phyloP scores from a whole-genome alignment of 306 rosid genomes.

The Abrus precatorius region DNA sequence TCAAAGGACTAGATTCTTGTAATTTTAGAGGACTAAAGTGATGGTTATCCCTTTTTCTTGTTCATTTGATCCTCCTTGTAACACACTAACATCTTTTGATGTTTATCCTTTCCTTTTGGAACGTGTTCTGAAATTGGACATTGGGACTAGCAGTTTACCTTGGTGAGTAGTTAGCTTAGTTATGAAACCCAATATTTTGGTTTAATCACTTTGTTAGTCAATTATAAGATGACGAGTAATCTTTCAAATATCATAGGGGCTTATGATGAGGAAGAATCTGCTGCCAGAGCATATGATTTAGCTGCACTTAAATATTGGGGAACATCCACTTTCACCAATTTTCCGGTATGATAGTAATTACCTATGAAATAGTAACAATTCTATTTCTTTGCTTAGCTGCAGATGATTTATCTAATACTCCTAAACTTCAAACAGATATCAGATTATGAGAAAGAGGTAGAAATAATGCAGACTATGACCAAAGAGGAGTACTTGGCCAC shows the following conservation, averaged over 20 bases:
- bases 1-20: too few species aligned
- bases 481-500: slow-evolving; percentile 88
- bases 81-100: slow-evolving; percentile 18
- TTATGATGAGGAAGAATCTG: slow-evolving; percentile 87
- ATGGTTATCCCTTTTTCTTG: neutral
- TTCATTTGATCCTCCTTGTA: slow-evolving; percentile 6
- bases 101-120: slow-evolving; percentile 35
- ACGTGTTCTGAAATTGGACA: slow-evolving; percentile 43
- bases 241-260: slow-evolving; percentile 65
- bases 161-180: slow-evolving; percentile 55
- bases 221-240: slow-evolving; percentile 17
- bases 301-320: slow-evolving; percentile 92
- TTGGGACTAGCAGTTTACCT: slow-evolving; percentile 64
- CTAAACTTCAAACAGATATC: slow-evolving; percentile 54
- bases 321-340: slow-evolving; percentile 74
- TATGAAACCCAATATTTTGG: neutral
- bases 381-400: neutral
- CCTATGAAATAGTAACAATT: neutral
- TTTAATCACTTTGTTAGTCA: slow-evolving; percentile 3
- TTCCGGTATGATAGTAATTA: slow-evolving; percentile 58
- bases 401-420: slow-evolving; percentile 3
- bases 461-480: slow-evolving; percentile 77
- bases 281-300: slow-evolving; percentile 90
- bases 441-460: slow-evolving; percentile 73
- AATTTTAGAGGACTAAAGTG: too few species aligned